phyloP scores from a whole-genome alignment of 192 early-diverging fungal genomes.

The Entomortierella lignicola region DNA sequence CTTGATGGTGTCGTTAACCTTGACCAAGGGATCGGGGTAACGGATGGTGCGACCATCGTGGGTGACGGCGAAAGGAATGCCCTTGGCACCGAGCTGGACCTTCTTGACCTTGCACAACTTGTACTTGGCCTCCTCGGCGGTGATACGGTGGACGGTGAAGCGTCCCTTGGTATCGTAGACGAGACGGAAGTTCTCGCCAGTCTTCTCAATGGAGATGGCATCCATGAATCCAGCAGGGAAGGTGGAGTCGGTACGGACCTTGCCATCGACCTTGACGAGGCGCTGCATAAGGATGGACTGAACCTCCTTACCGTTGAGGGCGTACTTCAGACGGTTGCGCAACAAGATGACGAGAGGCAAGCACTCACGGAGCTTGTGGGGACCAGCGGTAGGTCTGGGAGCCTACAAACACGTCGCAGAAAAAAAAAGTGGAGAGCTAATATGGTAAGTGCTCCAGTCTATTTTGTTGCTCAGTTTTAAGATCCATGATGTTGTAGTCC shows the following conservation, averaged over 20 bases:
- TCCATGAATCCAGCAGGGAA: conserved; percentile 81
- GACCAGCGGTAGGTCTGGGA: conserved; percentile 96
- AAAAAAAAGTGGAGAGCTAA: not conserved
- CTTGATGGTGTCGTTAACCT: conserved; percentile 99
- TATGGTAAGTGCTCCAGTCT: not conserved
- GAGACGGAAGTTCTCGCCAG: conserved; percentile 99
- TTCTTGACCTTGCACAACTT: conserved; percentile 99
- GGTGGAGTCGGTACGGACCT: conserved; percentile 78
- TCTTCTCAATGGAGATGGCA: conserved; percentile 93
- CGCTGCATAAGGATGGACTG: conserved; percentile 97
- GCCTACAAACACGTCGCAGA: conserved; percentile 59
- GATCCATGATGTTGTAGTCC: too few relatives aligned
- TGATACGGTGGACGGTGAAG: conserved; percentile 99
- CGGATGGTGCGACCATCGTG: conserved; percentile 99
- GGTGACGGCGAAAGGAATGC: conserved; percentile 95
- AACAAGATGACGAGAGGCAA: conserved; percentile 98
- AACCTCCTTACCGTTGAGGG: conserved; percentile 97
- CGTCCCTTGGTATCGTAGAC: conserved; percentile 99
- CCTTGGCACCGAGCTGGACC: conserved; percentile 94
- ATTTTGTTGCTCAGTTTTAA: conserved; percentile 2
- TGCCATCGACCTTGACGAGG: conserved; percentile 99
- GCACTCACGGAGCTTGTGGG: conserved; percentile 99
- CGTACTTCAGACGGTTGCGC: conserved; percentile 99
- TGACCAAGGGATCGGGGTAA: conserved; percentile 99
- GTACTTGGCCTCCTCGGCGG: conserved; percentile 98